These are phyloP conservation scores for Pleurotus tuoliensis DNA, from an alignment of 768 basidiomycete genomes.

Conservation along the genomic window DNA sequence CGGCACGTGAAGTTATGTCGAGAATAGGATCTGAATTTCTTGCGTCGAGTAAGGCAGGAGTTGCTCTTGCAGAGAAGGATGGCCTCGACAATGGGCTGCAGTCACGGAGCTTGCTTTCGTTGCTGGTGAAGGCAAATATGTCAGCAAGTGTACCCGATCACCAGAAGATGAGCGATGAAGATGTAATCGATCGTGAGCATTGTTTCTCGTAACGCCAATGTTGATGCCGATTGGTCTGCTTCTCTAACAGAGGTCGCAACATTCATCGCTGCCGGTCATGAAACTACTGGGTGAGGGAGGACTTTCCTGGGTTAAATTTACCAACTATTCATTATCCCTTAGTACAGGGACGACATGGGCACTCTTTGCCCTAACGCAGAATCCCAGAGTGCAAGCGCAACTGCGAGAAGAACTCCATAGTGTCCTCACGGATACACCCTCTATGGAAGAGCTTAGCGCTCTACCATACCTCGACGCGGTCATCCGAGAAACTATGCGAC, in stretches of 20 bases:
- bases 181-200: slow-evolving; percentile 39
- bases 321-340: neutral
- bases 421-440: slow-evolving; percentile 35
- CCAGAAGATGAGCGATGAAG: slow-evolving; percentile 43
- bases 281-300: slow-evolving; percentile 32
- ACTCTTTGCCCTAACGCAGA: slow-evolving; percentile 34
- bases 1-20: slow-evolving; percentile 30
- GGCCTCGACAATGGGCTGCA: slow-evolving; percentile 9
- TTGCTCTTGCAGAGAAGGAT: slow-evolving; percentile 9
- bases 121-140: slow-evolving; percentile 45
- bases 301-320: neutral
- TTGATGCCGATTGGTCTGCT: neutral
- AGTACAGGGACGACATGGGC: slow-evolving; percentile 36
- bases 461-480: slow-evolving; percentile 51
- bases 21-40: slow-evolving; percentile 40
- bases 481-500: slow-evolving; percentile 39
- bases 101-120: slow-evolving; percentile 47
- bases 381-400: slow-evolving; percentile 35
- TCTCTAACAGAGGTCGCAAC: slow-evolving; percentile 35
- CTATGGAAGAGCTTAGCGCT: slow-evolving; percentile 47
- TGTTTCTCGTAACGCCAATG: slow-evolving; percentile 10
- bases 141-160: slow-evolving; percentile 40
- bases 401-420: slow-evolving; percentile 41
- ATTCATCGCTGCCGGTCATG: slow-evolving; percentile 40
- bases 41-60: slow-evolving; percentile 34